These are phyloP conservation scores for Cladorrhinum sp. DNA, from an alignment of 2,329 filamentous ascomycete species.

Conservation along the genomic window DNA sequence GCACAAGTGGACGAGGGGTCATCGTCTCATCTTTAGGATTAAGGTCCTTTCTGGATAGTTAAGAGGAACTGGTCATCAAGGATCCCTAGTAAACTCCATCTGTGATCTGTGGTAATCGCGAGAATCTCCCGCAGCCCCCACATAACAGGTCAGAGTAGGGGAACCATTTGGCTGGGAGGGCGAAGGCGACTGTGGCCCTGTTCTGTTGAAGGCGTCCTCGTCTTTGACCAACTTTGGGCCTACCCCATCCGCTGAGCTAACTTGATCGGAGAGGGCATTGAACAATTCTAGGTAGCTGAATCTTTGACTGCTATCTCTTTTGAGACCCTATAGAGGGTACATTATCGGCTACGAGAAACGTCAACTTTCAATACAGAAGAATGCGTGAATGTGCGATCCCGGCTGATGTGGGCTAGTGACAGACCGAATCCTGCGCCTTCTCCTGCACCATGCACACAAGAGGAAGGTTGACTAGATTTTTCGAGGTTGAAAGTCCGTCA, in stretches of 20 bases:
- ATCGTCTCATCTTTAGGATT: constrained; percentile 16
- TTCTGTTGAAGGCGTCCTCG: neutral
- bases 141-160: neutral
- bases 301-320: neutral
- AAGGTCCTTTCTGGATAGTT: neutral
- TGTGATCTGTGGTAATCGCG: constrained; percentile 1
- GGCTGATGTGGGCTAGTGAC: neutral
- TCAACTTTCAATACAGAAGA: neutral
- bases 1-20: constrained; percentile 12
- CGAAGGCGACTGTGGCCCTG: neutral
- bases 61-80: neutral
- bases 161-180: constrained; percentile 3
- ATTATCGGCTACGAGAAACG: neutral
- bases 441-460: neutral
- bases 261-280: neutral
- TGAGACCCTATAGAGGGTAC: neutral
- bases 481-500: neutral
- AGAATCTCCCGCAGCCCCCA: neutral
- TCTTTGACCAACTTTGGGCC: neutral
- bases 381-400: neutral
- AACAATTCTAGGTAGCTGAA: neutral
- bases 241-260: neutral
- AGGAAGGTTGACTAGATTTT: neutral
- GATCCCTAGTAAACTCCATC: neutral
- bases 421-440: neutral